These are phyloP conservation scores for Globisporangium irregulare DNA, from an alignment of 352 stramenopile genomes.

Conservation along the genomic window DNA sequence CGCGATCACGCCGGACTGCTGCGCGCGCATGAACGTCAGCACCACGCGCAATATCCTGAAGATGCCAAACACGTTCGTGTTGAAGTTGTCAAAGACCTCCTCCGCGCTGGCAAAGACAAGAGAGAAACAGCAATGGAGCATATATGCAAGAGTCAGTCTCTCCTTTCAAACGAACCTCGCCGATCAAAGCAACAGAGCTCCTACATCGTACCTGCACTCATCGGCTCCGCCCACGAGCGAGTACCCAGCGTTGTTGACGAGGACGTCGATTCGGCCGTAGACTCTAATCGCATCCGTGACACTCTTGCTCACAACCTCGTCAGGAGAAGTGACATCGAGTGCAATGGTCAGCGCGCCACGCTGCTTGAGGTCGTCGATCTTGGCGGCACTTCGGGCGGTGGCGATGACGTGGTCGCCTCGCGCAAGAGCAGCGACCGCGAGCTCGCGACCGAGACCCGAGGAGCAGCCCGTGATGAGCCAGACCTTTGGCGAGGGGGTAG, in stretches of 20 bases:
- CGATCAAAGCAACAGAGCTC: too few species aligned
- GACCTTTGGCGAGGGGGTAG: constrained; percentile 2
- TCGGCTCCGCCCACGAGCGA: constrained; percentile 22
- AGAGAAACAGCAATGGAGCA: too few species aligned
- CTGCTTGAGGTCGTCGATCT: constrained; percentile 26
- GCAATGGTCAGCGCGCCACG: constrained; percentile 27
- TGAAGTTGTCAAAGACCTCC: constrained; percentile 35
- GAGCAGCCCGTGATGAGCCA: constrained; percentile 23
- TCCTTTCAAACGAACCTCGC: too few species aligned
- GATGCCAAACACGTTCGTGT: constrained; percentile 49
- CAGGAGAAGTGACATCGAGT: constrained; percentile 30
- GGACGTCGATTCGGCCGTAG: constrained; percentile 32
- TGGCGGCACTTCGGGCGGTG: constrained; percentile 26
- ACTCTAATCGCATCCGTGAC: constrained; percentile 17
- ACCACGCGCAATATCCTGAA: constrained; percentile 29
- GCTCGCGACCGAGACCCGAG: constrained; percentile 16
- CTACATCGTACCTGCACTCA: not conserved
- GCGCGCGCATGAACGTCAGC: constrained; percentile 38
- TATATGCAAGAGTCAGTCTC: too few species aligned
- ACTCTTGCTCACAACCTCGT: constrained; percentile 26
- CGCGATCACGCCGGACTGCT: constrained; percentile 32
- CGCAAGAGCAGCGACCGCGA: constrained; percentile 27
- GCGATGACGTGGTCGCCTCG: constrained; percentile 35
- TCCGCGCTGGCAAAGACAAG: constrained; percentile 17
- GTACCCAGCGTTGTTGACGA: constrained; percentile 46